phyloP scores from a whole-genome alignment of 768 basidiomycete genomes.

The Lactarius sp. region DNA sequence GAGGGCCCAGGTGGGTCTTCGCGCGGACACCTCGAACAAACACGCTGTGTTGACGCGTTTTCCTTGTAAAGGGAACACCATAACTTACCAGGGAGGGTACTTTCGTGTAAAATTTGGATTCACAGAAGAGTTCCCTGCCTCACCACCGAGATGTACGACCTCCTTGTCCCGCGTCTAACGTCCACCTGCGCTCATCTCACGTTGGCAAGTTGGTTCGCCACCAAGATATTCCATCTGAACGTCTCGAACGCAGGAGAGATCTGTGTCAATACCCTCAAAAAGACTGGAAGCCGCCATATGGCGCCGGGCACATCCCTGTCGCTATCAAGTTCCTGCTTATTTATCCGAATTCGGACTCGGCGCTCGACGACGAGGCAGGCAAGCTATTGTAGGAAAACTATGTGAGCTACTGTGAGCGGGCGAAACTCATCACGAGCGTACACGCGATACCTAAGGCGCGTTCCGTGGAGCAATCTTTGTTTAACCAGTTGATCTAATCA shows the following conservation, averaged over 20 bases:
- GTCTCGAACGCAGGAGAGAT: constrained; percentile 88
- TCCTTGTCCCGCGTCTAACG: not conserved
- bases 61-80: constrained; percentile 51
- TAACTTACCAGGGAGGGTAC: constrained; percentile 68
- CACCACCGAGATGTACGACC: constrained; percentile 85
- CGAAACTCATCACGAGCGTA: constrained; percentile 83
- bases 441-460: constrained; percentile 79
- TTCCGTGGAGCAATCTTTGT: not conserved
- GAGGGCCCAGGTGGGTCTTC: constrained; percentile 75
- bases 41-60: constrained; percentile 22
- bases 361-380: constrained; percentile 93
- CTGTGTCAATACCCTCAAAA: constrained; percentile 95
- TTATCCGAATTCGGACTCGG: constrained; percentile 95
- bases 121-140: constrained; percentile 88
- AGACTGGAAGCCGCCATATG: constrained; percentile 91
- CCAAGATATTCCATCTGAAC: constrained; percentile 97
- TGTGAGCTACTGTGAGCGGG: constrained; percentile 79
- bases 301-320: constrained; percentile 85
- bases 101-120: constrained; percentile 80
- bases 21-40: not conserved
- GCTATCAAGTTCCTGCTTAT: constrained; percentile 95
- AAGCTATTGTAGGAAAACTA: constrained; percentile 89
- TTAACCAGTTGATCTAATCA: not conserved
- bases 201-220: constrained; percentile 72
- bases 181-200: not conserved